These are phyloP conservation scores for Neofusicoccum cordaticola DNA, from an alignment of 2,329 filamentous ascomycete genomes.

Conservation along the genomic window DNA sequence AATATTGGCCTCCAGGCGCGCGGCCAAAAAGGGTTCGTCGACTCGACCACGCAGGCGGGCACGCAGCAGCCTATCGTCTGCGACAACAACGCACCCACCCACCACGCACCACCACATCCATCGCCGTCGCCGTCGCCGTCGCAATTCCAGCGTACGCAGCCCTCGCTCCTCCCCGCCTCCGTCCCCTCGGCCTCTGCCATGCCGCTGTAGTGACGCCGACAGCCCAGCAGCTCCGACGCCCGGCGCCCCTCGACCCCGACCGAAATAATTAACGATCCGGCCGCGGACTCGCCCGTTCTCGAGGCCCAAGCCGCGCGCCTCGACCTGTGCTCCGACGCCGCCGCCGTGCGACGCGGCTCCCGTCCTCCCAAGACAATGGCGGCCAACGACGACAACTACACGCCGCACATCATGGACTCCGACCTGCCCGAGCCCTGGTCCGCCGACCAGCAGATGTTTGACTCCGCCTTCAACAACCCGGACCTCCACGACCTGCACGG, in stretches of 20 bases:
- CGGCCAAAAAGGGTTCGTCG: slow-evolving; percentile 10
- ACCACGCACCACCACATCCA: background rate
- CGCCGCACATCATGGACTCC: slow-evolving; percentile 20
- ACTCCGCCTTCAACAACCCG: slow-evolving; percentile 22
- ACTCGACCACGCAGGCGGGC: slow-evolving; percentile 8
- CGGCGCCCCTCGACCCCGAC: slow-evolving; percentile 4
- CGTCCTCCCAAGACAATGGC: slow-evolving; percentile 1
- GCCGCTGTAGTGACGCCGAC: background rate
- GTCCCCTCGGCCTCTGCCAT: slow-evolving; percentile 3
- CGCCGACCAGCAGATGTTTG: slow-evolving; percentile 25
- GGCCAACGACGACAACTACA: slow-evolving; percentile 15
- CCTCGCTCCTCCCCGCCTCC: background rate
- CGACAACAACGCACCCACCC: slow-evolving; percentile 13
- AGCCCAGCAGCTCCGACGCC: background rate
- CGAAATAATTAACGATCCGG: background rate
- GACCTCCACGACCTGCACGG: background rate
- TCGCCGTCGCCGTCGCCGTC: background rate
- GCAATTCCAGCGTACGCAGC: background rate
- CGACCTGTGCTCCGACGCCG: slow-evolving; percentile 3
- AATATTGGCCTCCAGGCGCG: slow-evolving; percentile 11
- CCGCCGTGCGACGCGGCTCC: slow-evolving; percentile 10
- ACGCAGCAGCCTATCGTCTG: slow-evolving; percentile 8
- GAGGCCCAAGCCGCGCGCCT: slow-evolving; percentile 4
- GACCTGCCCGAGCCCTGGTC: slow-evolving; percentile 23
- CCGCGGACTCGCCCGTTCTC: background rate